Percentiles rank a stretch among this genome's conserved stretches.
Evolutionary conservation across 2,329 filamentous ascomycete genomes (phyloP).

Genomic region (Curvularia eragrostidis): DNA sequence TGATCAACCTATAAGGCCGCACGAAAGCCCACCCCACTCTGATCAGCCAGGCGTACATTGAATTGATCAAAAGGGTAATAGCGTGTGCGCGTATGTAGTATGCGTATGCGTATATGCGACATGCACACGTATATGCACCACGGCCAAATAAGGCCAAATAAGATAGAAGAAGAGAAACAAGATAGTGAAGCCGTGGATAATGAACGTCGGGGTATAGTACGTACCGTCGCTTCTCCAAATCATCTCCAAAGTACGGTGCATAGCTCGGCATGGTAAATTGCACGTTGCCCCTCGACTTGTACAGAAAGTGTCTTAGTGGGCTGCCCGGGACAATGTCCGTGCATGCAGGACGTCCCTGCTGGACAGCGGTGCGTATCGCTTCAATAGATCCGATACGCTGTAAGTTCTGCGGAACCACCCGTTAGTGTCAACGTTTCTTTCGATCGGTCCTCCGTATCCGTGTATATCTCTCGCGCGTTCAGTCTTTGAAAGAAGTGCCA

Average conservation of each 20-base stretch:
- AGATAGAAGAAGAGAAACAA: too few relatives aligned
- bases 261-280: slow-evolving; percentile 93
- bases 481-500: neutral
- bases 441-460: too few relatives aligned
- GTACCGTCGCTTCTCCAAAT: slow-evolving; percentile 68
- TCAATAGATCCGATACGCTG: slow-evolving; percentile 76
- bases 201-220: slow-evolving; percentile 17
- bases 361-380: slow-evolving; percentile 74
- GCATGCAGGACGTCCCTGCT: slow-evolving; percentile 72
- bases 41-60: slow-evolving; percentile 3
- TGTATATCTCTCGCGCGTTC: too few relatives aligned
- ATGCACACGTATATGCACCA: neutral
- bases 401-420: slow-evolving; percentile 50
- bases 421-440: slow-evolving; percentile 12
- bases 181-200: too few relatives aligned
- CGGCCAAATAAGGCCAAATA: too few relatives aligned
- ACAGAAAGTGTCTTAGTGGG: slow-evolving; percentile 87
- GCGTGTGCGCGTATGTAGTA: neutral
- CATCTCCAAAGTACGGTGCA: slow-evolving; percentile 68
- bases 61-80: slow-evolving; percentile 5
- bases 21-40: neutral
- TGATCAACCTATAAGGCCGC: slow-evolving; percentile 58
- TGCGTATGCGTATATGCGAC: neutral
- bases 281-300: slow-evolving; percentile 92
- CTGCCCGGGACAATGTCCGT: slow-evolving; percentile 81